phyloP scores from a whole-genome alignment of 768 basidiomycete genomes.

The Rhizopogon vinicolor region DNA sequence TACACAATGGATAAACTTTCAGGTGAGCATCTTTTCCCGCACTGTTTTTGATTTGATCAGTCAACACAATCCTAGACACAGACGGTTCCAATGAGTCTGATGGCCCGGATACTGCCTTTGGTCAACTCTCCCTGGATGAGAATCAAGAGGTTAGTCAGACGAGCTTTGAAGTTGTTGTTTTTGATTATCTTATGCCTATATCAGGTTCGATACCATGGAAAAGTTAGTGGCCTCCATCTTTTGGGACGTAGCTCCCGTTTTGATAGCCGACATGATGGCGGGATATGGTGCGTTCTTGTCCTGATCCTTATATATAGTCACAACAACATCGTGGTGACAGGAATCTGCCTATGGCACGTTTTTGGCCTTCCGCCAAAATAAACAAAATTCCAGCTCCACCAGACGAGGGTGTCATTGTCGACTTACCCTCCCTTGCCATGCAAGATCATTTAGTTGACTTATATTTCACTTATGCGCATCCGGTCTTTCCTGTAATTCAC shows the following conservation, averaged over 20 bases:
- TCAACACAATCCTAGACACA: slow-evolving; percentile 24
- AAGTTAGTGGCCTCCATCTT: slow-evolving; percentile 70
- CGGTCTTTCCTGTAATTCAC: slow-evolving; percentile 78
- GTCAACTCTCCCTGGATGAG: slow-evolving; percentile 71
- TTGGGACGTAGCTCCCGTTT: slow-evolving; percentile 62
- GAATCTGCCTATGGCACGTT: slow-evolving; percentile 69
- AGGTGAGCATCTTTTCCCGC: slow-evolving; percentile 14
- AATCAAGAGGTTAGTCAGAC: slow-evolving; percentile 56
- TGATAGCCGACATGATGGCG: slow-evolving; percentile 64
- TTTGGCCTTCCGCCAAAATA: slow-evolving; percentile 62
- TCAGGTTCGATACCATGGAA: slow-evolving; percentile 82
- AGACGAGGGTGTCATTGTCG: slow-evolving; percentile 40
- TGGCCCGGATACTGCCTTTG: slow-evolving; percentile 54
- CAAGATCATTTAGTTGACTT: slow-evolving; percentile 69
- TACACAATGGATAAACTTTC: slow-evolving; percentile 49
- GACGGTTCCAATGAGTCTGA: slow-evolving; percentile 34
- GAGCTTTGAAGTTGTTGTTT: background rate
- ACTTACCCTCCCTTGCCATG: slow-evolving; percentile 54
- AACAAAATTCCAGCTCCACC: slow-evolving; percentile 31
- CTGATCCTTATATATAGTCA: slow-evolving; percentile 9
- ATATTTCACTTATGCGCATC: slow-evolving; percentile 83
- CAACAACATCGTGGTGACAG: slow-evolving; percentile 26
- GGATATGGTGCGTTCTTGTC: slow-evolving; percentile 49
- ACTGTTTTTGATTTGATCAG: slow-evolving; percentile 14
- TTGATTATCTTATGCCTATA: background rate